A percentile compares a stretch with the other conserved stretches of the same genome.
These are phyloP conservation scores for Kodamaea fungicola DNA, from an alignment of 1,139 yeast genomes.

Conservation along the genomic window DNA sequence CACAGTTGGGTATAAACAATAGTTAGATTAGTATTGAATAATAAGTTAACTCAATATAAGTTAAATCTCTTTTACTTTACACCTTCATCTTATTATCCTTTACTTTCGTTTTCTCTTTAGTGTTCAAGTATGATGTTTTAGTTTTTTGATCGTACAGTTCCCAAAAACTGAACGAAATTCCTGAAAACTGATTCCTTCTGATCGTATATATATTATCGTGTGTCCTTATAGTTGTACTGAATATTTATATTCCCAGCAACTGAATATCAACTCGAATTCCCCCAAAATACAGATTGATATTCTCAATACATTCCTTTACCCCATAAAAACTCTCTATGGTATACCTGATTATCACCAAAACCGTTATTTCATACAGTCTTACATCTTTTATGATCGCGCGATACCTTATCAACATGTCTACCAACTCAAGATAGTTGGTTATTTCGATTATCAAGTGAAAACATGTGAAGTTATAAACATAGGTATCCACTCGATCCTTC, in stretches of 20 bases:
- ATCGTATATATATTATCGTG: no score
- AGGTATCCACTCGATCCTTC: conserved; percentile 2
- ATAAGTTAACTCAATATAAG: no score
- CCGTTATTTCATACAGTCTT: conserved; percentile 1
- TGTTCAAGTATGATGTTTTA: no score
- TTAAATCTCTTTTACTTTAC: no score
- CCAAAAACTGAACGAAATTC: no score
- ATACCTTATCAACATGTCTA: not conserved
- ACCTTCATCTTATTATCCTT: no score
- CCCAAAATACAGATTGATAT: conserved; percentile 4
- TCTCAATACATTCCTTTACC: conserved; percentile 9
- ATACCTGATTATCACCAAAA: conserved; percentile 7
- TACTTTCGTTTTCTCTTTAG: no score
- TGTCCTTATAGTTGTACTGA: no score
- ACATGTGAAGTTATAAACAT: conserved; percentile 2
- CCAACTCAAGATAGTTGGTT: conserved; percentile 2
- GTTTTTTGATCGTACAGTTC: no score
- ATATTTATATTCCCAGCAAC: not conserved
- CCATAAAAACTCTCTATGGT: conserved; percentile 6
- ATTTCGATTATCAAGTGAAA: conserved; percentile 4
- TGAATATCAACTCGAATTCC: conserved; percentile 5
- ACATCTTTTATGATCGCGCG: conserved; percentile 1
- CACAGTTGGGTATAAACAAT: no score
- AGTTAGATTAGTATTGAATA: no score
- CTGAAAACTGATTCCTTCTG: no score